These are phyloP conservation scores for Starmerella sp. DNA, from an alignment of 805 yeast genomes.

Conservation along the genomic window DNA sequence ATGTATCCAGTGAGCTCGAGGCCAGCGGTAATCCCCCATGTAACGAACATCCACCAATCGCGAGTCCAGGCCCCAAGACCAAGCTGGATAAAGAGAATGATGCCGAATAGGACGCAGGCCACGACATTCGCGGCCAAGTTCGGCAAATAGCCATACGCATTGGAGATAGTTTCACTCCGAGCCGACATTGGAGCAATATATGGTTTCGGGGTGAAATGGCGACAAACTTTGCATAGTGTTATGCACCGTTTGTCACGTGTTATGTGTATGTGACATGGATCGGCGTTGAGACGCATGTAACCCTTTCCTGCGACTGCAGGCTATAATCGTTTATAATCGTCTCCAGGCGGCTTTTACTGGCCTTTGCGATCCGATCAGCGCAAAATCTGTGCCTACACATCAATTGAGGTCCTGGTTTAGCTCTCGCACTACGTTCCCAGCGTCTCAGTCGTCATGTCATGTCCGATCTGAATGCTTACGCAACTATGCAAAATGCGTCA, in stretches of 20 bases:
- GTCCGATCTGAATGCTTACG: too few relatives aligned
- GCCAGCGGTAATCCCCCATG: slow-evolving; percentile 47
- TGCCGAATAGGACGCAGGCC: slow-evolving; percentile 43
- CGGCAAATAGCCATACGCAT: slow-evolving; percentile 32
- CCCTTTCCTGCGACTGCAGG: not conserved
- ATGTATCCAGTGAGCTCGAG: slow-evolving; percentile 60
- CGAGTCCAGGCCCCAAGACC: slow-evolving; percentile 35
- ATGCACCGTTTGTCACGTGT: not conserved
- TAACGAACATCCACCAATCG: slow-evolving; percentile 55
- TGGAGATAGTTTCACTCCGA: not conserved
- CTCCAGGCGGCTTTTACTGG: too few relatives aligned
- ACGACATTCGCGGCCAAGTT: slow-evolving; percentile 47
- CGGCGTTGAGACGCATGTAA: not conserved
- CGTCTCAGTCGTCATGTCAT: too few relatives aligned
- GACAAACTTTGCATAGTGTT: not conserved
- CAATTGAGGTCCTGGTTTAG: too few relatives aligned
- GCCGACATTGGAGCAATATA: not conserved
- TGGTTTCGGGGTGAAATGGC: not conserved
- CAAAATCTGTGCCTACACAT: too few relatives aligned
- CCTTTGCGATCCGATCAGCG: too few relatives aligned
- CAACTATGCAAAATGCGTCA: too few relatives aligned
- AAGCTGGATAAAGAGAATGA: slow-evolving; percentile 37
- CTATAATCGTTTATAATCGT: too few relatives aligned
- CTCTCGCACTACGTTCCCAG: too few relatives aligned
- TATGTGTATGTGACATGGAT: not conserved